phyloP scores from a whole-genome alignment of 2,329 filamentous ascomycete species.

The Paraphoma sp. region DNA sequence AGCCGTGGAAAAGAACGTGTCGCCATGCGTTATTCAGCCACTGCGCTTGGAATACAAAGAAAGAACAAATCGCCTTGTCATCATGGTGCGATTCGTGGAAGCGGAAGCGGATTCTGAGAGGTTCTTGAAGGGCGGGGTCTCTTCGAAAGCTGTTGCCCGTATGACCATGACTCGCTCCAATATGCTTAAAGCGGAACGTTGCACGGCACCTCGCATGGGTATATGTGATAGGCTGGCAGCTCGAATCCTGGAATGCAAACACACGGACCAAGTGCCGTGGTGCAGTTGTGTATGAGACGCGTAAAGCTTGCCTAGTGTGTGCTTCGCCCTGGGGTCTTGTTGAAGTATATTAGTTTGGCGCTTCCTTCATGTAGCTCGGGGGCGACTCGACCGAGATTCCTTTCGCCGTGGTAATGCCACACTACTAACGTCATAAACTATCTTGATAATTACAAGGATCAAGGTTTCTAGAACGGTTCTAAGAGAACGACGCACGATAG shows the following conservation, averaged over 20 bases:
- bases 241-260: not conserved
- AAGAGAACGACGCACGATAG: not conserved
- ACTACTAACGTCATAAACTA: too few relatives aligned
- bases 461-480: conserved; percentile 1
- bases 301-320: not conserved
- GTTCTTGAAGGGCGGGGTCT: not conserved
- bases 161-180: conserved; percentile 8
- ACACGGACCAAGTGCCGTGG: not conserved
- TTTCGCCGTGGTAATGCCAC: too few relatives aligned
- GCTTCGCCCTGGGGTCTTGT: not conserved
- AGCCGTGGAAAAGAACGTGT: conserved; percentile 2
- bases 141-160: not conserved
- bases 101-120: not conserved
- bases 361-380: too few relatives aligned
- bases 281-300: not conserved
- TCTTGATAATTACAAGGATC: not conserved
- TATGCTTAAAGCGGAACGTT: not conserved
- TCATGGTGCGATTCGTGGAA: not conserved
- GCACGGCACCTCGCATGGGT: conserved; percentile 1
- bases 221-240: conserved; percentile 1
- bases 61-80: too few relatives aligned
- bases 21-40: not conserved
- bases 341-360: too few relatives aligned
- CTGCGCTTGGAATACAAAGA: not conserved
- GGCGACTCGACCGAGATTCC: too few relatives aligned